Evolutionary conservation across 768 basidiomycete genomes (phyloP), one percentile per base, ranked within the genome.

Genomic region (Amanita brunnescens): DNA sequence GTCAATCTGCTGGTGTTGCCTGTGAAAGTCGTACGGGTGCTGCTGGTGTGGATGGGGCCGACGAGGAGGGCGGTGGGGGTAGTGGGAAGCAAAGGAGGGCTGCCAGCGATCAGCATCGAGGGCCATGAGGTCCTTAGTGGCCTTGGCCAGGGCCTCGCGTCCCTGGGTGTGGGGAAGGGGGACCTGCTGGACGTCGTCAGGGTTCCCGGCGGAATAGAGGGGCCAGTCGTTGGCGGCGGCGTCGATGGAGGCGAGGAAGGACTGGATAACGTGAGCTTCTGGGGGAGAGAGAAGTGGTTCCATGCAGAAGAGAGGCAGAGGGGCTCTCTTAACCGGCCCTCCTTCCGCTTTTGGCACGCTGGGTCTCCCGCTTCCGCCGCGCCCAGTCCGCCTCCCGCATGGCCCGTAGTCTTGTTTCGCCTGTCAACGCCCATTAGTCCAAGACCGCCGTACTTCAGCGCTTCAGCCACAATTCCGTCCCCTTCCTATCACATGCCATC

Each of bases 41-140:
- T 52, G 54, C 32, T 54, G 56, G 29, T 58, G 56, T 54, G n/a
- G n/a, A n/a, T 62, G 53, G 51, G 54, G 50, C 39, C 55, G 58
- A 46, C 58, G 54, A 48, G 56, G 56, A 24, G 51, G 52, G 47
- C 44, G 41, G 21, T 35, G 23, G n/a, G n/a, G n/a, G n/a, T n/a
- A n/a, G n/a, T n/a, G n/a, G 37, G 44, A 30, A 16, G 9, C 7
- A 20, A n/a, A 8, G 20, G 24, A 2, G 18, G 29, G 26, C 16
- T 52, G 51, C 72, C 69, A 80, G 6, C 61, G 66, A 12, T 65
- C 71, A 23, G 70, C 57, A 53, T 85, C 85, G 23, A 89, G 72
- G 3, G 85, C 73, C 81, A 91, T 88, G 39, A 91, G 78, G 64
- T 90, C 86, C 64, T 86, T 88, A 0, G 88, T 91, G 0, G 87